Base-by-base conservation (phyloP, 2,329 filamentous ascomycete species). In the Conoideocrella luteorostrata region DNA sequence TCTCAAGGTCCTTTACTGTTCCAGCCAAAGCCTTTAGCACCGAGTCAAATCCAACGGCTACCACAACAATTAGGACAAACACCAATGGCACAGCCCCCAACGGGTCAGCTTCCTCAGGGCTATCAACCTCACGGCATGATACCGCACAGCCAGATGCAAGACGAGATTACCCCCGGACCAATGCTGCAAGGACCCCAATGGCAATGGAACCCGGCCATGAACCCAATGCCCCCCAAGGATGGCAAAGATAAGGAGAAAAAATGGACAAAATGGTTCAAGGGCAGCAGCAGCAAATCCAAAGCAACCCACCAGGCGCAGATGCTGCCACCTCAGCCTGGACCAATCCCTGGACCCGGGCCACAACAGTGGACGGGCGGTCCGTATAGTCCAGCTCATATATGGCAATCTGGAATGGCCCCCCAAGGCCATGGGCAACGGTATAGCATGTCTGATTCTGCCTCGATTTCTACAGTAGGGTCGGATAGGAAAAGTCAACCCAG, bases 221-320 rank as follows among this genome's bases (percentile, higher is more conserved):
- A 22, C 9, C 30, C 9, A 24, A 23, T 11, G 21, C 4, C 15
- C 9, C 40, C 15, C 10, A 30, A 34, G 4, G 20, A n/a, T 11
- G 38, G 20, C n/a, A 52, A 50, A 28, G 53, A 52, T 5, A 58
- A 57, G 28, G 52, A 54, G 6, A 58, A 53, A 41, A 55, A 50
- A 26, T 59, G 57, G 56, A 48, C 53, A n/a, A 58, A 54, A 22
- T 58, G 56, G 57, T 59, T 59, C 50, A 58, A 57, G 47, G 45
- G 47, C 15, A 32, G 39, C 47, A 13, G 40, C 47, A 12, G 39
- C 22, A 33, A 43, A 7, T n/a, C 20, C 26, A 32, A 39, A 32
- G 39, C 43, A 22, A 23, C 36, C 10, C 47, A 35, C 20, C 43
- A 39, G 18, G 38, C 38, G n/a, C 47, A 45, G 29, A 32, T 32